Percentiles rank a stretch among this genome's conserved stretches.
Conservation (phyloP, 805 yeast genomes). For the Starmerella asiatica region DNA sequence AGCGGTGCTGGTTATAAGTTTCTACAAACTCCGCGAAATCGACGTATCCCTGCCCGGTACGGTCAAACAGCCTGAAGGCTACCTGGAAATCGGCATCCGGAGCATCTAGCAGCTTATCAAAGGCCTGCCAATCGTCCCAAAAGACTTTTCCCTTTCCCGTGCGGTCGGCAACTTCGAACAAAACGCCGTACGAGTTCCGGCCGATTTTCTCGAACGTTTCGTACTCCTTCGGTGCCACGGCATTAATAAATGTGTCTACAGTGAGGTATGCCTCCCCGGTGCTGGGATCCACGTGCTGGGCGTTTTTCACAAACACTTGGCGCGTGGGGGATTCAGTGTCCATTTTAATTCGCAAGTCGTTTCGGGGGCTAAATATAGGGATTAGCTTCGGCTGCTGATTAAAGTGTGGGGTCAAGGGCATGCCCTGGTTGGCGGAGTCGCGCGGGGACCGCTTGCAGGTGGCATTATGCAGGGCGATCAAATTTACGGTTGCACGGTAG, state of each 20-base stretch:
- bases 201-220: slow-evolving; percentile 42
- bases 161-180: slow-evolving; percentile 71
- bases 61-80: slow-evolving; percentile 35
- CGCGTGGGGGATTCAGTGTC: slow-evolving; percentile 4
- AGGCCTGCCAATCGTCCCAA: slow-evolving; percentile 58
- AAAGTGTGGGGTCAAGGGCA: too few relatives aligned
- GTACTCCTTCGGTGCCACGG: slow-evolving; percentile 31
- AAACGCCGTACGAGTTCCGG: slow-evolving; percentile 49
- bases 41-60: slow-evolving; percentile 28
- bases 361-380: too few relatives aligned
- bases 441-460: too few relatives aligned
- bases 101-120: slow-evolving; percentile 43
- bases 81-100: slow-evolving; percentile 44
- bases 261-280: slow-evolving; percentile 27
- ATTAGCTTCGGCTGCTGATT: too few relatives aligned
- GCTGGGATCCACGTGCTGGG: slow-evolving; percentile 13
- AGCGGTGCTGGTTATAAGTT: slow-evolving; percentile 27
- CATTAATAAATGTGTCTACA: slow-evolving; percentile 32
- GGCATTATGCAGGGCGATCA: too few relatives aligned
- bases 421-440: too few relatives aligned
- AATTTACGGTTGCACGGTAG: too few relatives aligned
- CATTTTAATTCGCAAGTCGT: not conserved
- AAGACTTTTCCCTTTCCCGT: slow-evolving; percentile 53
- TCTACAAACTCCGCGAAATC: slow-evolving; percentile 31
- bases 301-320: slow-evolving; percentile 8